A percentile compares a stretch with the other conserved stretches of the same genome.
These are phyloP conservation scores for Populus hybrid DNA, from an alignment of 441 rosid genomes.

Conservation along the genomic window DNA sequence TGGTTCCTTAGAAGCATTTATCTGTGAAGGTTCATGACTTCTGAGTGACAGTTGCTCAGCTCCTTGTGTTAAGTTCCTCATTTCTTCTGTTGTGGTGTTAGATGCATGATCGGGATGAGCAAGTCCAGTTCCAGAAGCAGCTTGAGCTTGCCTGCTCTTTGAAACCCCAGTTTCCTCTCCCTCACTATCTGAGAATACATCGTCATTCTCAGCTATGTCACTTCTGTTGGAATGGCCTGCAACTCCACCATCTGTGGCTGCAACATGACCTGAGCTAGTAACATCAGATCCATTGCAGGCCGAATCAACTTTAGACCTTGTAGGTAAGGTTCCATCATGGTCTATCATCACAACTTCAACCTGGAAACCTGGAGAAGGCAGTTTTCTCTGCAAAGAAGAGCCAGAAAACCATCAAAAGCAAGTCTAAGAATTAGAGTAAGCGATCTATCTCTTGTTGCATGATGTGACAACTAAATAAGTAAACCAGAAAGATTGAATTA, in stretches of 20 bases:
- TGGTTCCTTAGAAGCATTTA: constrained; percentile 18
- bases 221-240: constrained; percentile 23
- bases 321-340: constrained; percentile 33
- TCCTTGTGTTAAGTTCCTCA: constrained; percentile 23
- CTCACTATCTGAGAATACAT: constrained; percentile 73
- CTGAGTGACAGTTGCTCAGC: constrained; percentile 27
- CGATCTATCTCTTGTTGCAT: neutral
- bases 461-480: neutral
- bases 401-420: constrained; percentile 3
- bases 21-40: constrained; percentile 17
- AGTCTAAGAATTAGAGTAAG: neutral
- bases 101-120: constrained; percentile 9
- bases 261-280: constrained; percentile 23
- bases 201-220: constrained; percentile 35
- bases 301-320: constrained; percentile 37
- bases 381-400: constrained; percentile 46
- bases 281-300: constrained; percentile 25
- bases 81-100: constrained; percentile 21
- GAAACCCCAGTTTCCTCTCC: constrained; percentile 47
- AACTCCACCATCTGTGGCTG: constrained; percentile 17
- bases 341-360: constrained; percentile 77
- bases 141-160: constrained; percentile 24
- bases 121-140: constrained; percentile 14
- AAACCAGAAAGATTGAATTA: neutral
- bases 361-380: constrained; percentile 79